phyloP scores from a whole-genome alignment of 2,329 filamentous ascomycete genomes.

The Fusarium papillatum region DNA sequence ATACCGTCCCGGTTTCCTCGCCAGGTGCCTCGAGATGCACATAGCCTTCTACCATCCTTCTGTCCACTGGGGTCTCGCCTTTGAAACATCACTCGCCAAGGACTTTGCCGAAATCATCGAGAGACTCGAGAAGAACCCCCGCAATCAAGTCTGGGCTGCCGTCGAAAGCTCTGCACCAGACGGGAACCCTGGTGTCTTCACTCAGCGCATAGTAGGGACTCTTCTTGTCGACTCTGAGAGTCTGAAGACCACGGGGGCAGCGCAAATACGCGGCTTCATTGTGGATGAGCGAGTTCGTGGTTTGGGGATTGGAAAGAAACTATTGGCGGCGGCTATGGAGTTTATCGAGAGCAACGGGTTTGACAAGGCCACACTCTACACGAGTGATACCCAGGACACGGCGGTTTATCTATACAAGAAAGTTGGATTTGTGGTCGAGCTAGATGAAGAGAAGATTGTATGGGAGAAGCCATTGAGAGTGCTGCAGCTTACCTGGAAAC shows the following conservation, averaged over 20 bases:
- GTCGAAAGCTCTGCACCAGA: neutral
- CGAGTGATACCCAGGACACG: neutral
- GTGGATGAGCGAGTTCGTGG: slow-evolving; percentile 29
- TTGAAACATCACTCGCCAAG: slow-evolving; percentile 26
- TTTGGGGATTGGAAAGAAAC: slow-evolving; percentile 15
- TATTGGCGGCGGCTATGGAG: slow-evolving; percentile 21
- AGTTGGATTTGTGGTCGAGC: slow-evolving; percentile 9
- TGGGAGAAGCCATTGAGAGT: slow-evolving; percentile 28
- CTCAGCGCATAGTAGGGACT: slow-evolving; percentile 23
- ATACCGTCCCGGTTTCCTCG: slow-evolving; percentile 30
- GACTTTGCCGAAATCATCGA: slow-evolving; percentile 29
- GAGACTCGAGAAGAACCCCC: slow-evolving; percentile 21
- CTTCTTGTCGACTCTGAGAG: slow-evolving; percentile 22
- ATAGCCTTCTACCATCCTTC: slow-evolving; percentile 27
- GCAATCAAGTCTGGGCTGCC: slow-evolving; percentile 28
- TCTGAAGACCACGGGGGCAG: neutral
- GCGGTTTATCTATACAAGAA: slow-evolving; percentile 19
- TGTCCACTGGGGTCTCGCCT: slow-evolving; percentile 22
- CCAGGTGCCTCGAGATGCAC: slow-evolving; percentile 33
- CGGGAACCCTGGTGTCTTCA: neutral
- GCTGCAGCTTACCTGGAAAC: slow-evolving; percentile 27
- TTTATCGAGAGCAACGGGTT: slow-evolving; percentile 19
- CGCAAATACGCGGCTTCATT: slow-evolving; percentile 31
- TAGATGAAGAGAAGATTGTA: slow-evolving; percentile 19
- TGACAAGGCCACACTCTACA: slow-evolving; percentile 21